Percentiles rank a stretch among this genome's conserved stretches.
Conservation (phyloP, 768 basidiomycete genomes). For the Pleurotus giganteus region DNA sequence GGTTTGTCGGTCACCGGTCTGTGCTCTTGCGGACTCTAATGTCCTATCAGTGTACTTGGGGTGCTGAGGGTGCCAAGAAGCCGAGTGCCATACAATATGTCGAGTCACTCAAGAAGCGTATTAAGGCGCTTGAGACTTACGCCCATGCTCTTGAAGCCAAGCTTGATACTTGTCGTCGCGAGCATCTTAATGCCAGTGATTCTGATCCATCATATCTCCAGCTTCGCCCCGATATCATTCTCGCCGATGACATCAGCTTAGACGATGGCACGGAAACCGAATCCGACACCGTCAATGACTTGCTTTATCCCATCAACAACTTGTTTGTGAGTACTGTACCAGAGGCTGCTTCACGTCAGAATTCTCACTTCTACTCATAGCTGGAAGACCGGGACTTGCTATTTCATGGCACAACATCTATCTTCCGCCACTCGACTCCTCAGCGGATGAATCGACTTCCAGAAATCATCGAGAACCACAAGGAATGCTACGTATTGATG, state of each 20-base stretch:
- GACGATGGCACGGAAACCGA: conserved; percentile 20
- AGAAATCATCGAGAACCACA: conserved; percentile 33
- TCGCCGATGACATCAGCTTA: conserved; percentile 19
- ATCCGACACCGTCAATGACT: conserved; percentile 22
- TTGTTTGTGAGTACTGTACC: conserved; percentile 27
- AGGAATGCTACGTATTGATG: conserved; percentile 38
- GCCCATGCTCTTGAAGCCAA: conserved; percentile 39
- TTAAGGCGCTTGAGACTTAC: conserved; percentile 37
- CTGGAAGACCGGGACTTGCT: conserved; percentile 39
- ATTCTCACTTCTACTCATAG: conserved; percentile 18
- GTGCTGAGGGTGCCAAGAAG: conserved; percentile 37
- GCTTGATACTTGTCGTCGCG: conserved; percentile 37
- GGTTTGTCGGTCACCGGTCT: conserved; percentile 19
- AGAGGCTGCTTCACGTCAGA: conserved; percentile 10
- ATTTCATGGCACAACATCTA: conserved; percentile 40
- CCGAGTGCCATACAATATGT: conserved; percentile 45
- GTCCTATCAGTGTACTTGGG: conserved; percentile 40
- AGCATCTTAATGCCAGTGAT: conserved; percentile 30
- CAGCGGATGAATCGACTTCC: conserved; percentile 34
- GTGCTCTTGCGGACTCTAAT: not conserved
- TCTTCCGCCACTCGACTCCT: conserved; percentile 36
- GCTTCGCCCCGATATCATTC: conserved; percentile 24
- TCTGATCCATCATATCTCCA: conserved; percentile 27
- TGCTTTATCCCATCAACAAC: conserved; percentile 37
- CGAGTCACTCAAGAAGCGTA: conserved; percentile 40